Conservation (phyloP, 768 basidiomycete species). For the Suillus subaureus region DNA sequence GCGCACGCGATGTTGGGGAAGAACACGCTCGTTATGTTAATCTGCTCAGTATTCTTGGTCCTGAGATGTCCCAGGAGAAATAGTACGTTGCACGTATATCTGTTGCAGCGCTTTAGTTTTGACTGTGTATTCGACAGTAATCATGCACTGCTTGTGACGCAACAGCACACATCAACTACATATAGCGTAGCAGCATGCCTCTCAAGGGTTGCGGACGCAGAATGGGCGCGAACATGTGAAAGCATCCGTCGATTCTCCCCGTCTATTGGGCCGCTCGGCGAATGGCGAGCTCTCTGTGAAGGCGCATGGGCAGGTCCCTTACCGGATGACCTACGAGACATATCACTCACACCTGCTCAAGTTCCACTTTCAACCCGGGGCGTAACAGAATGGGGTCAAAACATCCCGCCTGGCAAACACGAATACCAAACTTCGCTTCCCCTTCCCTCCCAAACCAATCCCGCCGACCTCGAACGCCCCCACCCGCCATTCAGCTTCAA, state of each 20-base stretch:
- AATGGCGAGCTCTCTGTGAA: constrained; percentile 77
- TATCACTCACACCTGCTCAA: constrained; percentile 12
- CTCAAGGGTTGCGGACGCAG: constrained; percentile 73
- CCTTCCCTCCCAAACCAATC: neutral
- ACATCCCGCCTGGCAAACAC: constrained; percentile 19
- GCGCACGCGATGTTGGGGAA: constrained; percentile 61
- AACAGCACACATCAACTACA: constrained; percentile 59
- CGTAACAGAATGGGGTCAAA: constrained; percentile 36
- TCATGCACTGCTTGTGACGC: constrained; percentile 62
- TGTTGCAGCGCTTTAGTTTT: neutral
- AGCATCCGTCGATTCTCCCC: constrained; percentile 68
- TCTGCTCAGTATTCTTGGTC: constrained; percentile 68
- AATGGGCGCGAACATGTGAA: constrained; percentile 76
- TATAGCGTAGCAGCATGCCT: constrained; percentile 66
- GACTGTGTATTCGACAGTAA: constrained; percentile 45
- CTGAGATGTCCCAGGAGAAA: constrained; percentile 81
- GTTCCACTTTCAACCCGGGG: constrained; percentile 1
- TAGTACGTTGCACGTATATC: constrained; percentile 49
- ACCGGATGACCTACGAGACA: constrained; percentile 32
- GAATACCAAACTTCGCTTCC: constrained; percentile 18
- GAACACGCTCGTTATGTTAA: constrained; percentile 81
- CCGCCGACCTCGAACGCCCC: constrained; percentile 24
- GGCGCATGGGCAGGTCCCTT: constrained; percentile 63
- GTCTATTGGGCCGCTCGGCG: constrained; percentile 66
- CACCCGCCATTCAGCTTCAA: constrained; percentile 23